Conservation (phyloP, 306 rosid genomes). For the Fragaria iinumae region DNA sequence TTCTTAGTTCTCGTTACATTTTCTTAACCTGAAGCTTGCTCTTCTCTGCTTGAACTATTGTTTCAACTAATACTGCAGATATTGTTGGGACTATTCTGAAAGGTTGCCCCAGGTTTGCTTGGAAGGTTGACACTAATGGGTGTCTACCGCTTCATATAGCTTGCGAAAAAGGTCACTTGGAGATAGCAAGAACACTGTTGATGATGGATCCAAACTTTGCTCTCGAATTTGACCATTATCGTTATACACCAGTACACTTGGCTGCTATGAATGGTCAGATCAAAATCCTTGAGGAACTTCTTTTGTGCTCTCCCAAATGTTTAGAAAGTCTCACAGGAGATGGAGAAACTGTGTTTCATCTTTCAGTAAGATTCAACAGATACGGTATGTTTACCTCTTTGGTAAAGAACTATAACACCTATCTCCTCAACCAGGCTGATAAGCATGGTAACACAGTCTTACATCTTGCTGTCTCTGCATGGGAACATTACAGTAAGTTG, state of each 20-base stretch:
- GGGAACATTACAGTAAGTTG: neutral
- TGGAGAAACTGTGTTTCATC: conserved; percentile 68
- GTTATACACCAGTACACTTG: conserved; percentile 59
- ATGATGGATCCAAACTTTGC: conserved; percentile 38
- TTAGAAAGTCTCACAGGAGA: conserved; percentile 45
- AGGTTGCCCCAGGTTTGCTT: conserved; percentile 33
- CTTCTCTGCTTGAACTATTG: neutral
- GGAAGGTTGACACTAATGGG: conserved; percentile 44
- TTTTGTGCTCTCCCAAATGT: conserved; percentile 34
- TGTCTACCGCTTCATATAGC: conserved; percentile 54
- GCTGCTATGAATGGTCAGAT: conserved; percentile 54
- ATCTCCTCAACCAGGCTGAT: conserved; percentile 44
- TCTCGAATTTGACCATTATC: conserved; percentile 46
- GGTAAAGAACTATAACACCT: conserved; percentile 31
- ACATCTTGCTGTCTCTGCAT: conserved; percentile 14
- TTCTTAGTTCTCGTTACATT: neutral
- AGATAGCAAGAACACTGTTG: conserved; percentile 46
- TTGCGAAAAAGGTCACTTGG: conserved; percentile 41
- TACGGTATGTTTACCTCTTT: conserved; percentile 46
- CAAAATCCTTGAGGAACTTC: conserved; percentile 45
- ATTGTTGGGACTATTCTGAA: conserved; percentile 50
- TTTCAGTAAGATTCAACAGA: conserved; percentile 58
- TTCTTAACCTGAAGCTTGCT: neutral
- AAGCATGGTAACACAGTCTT: conserved; percentile 50
- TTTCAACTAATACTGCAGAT: conserved; percentile 36